Conservation (phyloP, 495 filamentous ascomycete genomes). For the Penicillium tannophilum region DNA sequence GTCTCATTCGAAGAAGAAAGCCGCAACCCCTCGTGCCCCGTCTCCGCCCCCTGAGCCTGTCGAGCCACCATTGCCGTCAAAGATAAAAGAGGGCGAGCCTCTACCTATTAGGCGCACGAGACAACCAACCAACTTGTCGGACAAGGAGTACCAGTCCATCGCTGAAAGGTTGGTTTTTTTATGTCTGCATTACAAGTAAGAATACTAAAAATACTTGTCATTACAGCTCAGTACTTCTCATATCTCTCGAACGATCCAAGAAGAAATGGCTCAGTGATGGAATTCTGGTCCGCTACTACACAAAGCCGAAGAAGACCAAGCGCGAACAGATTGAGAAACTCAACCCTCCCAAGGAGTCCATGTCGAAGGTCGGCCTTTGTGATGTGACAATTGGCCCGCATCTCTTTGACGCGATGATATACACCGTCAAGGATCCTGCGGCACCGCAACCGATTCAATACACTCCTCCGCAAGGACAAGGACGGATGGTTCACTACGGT, state of each 20-base stretch:
- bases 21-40: constrained; percentile 39
- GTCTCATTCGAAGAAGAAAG: constrained; percentile 38
- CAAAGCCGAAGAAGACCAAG: constrained; percentile 83
- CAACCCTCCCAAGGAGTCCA: constrained; percentile 84
- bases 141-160: constrained; percentile 77
- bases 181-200: constrained; percentile 5
- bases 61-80: constrained; percentile 63
- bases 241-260: constrained; percentile 82
- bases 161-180: constrained; percentile 68
- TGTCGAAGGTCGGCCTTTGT: constrained; percentile 79
- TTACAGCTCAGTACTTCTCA: constrained; percentile 76
- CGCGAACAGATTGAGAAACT: constrained; percentile 67
- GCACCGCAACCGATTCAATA: constrained; percentile 52
- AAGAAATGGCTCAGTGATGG: constrained; percentile 86
- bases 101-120: constrained; percentile 72
- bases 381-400: constrained; percentile 89
- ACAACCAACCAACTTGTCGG: constrained; percentile 64
- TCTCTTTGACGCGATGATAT: constrained; percentile 84
- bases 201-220: constrained; percentile 17
- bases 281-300: constrained; percentile 92
- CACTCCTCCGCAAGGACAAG: constrained; percentile 53
- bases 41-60: constrained; percentile 37
- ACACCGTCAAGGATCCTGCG: constrained; percentile 73
- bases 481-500: constrained; percentile 66
- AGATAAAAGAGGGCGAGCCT: constrained; percentile 63